Conservation (phyloP, 169 alveolate genomes). For the Eimeria sp. region DNA sequence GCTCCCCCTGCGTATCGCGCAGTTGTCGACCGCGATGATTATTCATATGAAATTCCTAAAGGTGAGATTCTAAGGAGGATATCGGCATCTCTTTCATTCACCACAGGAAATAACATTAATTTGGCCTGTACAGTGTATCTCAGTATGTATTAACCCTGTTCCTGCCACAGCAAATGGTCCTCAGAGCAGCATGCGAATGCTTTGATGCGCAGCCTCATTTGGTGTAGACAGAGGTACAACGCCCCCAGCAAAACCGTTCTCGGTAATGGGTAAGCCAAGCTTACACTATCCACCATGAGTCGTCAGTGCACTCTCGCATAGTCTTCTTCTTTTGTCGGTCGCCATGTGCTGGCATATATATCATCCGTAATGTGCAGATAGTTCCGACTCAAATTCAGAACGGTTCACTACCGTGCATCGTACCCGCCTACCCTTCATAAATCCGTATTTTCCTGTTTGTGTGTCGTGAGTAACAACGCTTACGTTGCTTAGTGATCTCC, state of each 20-base stretch:
- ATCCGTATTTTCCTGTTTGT: background rate
- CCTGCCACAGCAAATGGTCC: background rate
- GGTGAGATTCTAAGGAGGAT: background rate
- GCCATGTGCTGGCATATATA: background rate
- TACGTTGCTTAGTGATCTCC: background rate
- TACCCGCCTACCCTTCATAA: background rate
- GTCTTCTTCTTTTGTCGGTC: background rate
- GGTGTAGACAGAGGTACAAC: background rate
- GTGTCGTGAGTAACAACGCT: background rate
- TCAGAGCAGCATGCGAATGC: background rate
- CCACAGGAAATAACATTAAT: too few species aligned
- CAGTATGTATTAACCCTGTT: background rate
- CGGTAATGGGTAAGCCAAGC: background rate
- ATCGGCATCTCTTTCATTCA: background rate
- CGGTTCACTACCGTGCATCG: background rate
- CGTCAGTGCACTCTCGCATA: background rate
- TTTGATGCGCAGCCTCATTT: background rate
- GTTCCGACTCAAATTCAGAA: background rate
- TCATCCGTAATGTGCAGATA: background rate
- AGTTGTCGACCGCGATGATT: background rate
- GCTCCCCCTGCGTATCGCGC: background rate
- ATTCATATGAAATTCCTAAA: background rate
- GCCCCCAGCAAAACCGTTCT: background rate
- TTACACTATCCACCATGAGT: background rate
- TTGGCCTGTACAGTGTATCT: background rate